Evolutionary conservation across 2,329 filamentous ascomycete genomes (phyloP).

Genomic region (Trichoderma citrinoviride): DNA sequence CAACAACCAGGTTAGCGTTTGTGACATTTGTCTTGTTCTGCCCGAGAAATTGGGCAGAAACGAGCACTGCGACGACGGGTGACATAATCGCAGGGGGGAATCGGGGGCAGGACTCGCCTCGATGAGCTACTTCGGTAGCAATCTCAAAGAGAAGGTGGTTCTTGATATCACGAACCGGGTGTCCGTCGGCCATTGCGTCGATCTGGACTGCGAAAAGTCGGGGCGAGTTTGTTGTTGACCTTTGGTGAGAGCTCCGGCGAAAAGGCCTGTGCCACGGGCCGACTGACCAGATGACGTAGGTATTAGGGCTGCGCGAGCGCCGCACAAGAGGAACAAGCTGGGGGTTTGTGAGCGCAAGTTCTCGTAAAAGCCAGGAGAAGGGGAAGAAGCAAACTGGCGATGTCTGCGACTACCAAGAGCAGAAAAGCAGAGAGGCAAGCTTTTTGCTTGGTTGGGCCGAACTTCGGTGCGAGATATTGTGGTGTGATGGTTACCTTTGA

Average conservation of each 20-base stretch:
- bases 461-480: conserved; percentile 19
- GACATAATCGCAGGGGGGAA: conserved; percentile 2
- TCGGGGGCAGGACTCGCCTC: conserved; percentile 58
- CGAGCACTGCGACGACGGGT: not conserved
- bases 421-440: not conserved
- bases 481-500: conserved; percentile 11
- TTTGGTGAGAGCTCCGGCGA: not conserved
- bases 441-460: not conserved
- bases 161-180: conserved; percentile 69
- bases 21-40: not conserved
- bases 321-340: conserved; percentile 5
- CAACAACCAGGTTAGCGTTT: conserved; percentile 4
- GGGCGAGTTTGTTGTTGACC: not conserved
- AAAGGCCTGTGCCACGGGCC: conserved; percentile 10
- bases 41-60: conserved; percentile 1
- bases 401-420: not conserved
- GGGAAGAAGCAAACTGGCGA: not conserved
- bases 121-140: conserved; percentile 94
- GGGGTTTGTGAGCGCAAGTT: not conserved
- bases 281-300: conserved; percentile 16
- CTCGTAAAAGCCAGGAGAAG: not conserved
- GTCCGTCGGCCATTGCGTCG: conserved; percentile 48
- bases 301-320: conserved; percentile 12
- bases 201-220: conserved; percentile 20
- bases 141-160: conserved; percentile 97